Base-by-base conservation (phyloP, 805 yeast species). In the Clavispora vitiphila region DNA sequence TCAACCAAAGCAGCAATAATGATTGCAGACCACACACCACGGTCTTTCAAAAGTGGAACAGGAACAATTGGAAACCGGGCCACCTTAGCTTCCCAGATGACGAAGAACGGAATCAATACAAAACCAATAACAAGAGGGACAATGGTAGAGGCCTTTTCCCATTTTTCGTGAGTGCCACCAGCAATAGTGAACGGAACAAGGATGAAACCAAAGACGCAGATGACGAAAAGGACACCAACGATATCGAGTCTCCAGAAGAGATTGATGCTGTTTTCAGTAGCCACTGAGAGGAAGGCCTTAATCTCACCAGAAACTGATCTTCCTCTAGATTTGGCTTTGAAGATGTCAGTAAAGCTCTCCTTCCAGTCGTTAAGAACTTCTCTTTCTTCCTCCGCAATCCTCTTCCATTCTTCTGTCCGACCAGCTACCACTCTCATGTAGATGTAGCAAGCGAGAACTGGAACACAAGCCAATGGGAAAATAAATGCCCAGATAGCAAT, bases 401-500 rank as follows among this genome's bases (percentile, higher is more conserved):
- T 61, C 20, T 58, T 54, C 74, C 80, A 71, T 44, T 78, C 81
- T n/a, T 68, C 71, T 14, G 77, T 72, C 42, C 65, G 73, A 12
- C 70, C 53, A 11, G 86, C 89, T 42, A 61, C 56, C 49, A 61
- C 63, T 49, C 72, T 59, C 84, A 82, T 80, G 58, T 81, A 82
- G 3, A 70, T 14, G 53, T 80, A 64, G 53, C 81, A 72, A 5
- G 50, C 47, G 7, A 81, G 49, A 39, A 84, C 60, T 16, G 90
- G 91, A n/a, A 84, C 39, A 49, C 81, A 67, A 5, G 79, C 56
- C 29, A 81, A 64, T 26, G 90, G 90, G 71, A 80, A 76, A 48
- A 84, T 81, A 51, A 81, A 80, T 1, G 89, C 88, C 85, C 85
- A 84, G 76, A 84, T 83, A 30, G 83, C 89, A 51, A 83, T 77